A percentile compares a stretch with the other conserved stretches of the same genome.
phyloP scores from a whole-genome alignment of 1,139 yeast species.

The Yamadazyma blattariae region DNA sequence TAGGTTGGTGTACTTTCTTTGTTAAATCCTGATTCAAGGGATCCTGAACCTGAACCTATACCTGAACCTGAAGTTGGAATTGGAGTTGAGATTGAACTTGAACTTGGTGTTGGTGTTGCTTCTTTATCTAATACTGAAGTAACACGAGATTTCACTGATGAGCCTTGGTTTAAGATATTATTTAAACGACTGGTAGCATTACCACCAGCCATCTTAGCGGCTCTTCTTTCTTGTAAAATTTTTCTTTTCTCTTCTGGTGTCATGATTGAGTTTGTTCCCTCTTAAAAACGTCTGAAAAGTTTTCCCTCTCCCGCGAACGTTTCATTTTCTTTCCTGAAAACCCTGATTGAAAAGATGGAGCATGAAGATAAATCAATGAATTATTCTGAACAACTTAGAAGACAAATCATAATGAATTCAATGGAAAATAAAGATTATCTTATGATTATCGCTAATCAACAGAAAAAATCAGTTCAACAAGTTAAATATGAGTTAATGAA shows the following conservation, averaged over 20 bases:
- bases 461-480: conserved; percentile 42
- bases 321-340: too few species aligned
- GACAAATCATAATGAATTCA: conserved; percentile 40
- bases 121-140: conserved; percentile 34
- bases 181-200: conserved; percentile 56
- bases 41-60: too few species aligned
- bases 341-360: conserved; percentile 4
- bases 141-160: conserved; percentile 33
- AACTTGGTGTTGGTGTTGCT: conserved; percentile 6
- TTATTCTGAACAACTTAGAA: conserved; percentile 38
- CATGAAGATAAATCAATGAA: conserved; percentile 13
- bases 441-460: conserved; percentile 42
- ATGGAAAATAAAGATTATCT: conserved; percentile 44
- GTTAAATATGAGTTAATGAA: conserved; percentile 38
- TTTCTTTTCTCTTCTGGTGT: conserved; percentile 63
- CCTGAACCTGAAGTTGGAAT: neutral
- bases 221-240: conserved; percentile 64
- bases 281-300: too few species aligned
- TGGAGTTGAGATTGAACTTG: neutral
- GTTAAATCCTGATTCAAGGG: neutral
- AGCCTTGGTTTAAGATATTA: conserved; percentile 39
- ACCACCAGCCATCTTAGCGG: conserved; percentile 63
- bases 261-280: conserved; percentile 15
- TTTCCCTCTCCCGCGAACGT: too few species aligned
- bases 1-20: too few species aligned